Conservation (phyloP, 257 asterid species). For the Solanum sejunctum region DNA sequence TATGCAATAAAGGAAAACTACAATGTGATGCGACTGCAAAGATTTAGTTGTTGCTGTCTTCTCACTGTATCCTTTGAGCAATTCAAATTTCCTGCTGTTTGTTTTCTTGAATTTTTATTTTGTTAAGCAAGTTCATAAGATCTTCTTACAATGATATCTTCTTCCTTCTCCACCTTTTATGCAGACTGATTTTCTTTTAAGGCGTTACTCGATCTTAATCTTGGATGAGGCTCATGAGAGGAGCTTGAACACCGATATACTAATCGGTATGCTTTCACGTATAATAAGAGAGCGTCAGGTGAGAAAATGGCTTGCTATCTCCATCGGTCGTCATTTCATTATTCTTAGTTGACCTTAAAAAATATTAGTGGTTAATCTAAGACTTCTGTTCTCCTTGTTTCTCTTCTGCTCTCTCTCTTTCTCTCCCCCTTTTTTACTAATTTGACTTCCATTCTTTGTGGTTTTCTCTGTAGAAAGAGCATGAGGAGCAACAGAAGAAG, state of each 20-base stretch:
- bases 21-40: not conserved
- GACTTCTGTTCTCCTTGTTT: not conserved
- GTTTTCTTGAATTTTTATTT: not conserved
- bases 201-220: conserved; percentile 72
- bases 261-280: conserved; percentile 98
- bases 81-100: not conserved
- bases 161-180: not conserved
- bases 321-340: not conserved
- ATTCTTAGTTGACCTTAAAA: not conserved
- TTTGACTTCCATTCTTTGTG: not conserved
- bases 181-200: conserved; percentile 76
- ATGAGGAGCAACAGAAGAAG: conserved; percentile 52
- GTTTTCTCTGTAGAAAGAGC: conserved; percentile 43
- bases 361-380: not conserved
- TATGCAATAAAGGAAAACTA: not conserved
- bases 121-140: not conserved
- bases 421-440: not conserved
- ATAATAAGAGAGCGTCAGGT: conserved; percentile 73
- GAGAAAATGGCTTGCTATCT: conserved; percentile 8
- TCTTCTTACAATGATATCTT: not conserved
- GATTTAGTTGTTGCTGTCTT: not conserved
- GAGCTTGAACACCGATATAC: conserved; percentile 95
- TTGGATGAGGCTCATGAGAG: conserved; percentile 99
- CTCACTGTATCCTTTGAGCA: not conserved
- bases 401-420: not conserved